These are phyloP conservation scores for Trichoderma atroviride DNA, from an alignment of 2,329 filamentous ascomycete species.

Conservation along the genomic window DNA sequence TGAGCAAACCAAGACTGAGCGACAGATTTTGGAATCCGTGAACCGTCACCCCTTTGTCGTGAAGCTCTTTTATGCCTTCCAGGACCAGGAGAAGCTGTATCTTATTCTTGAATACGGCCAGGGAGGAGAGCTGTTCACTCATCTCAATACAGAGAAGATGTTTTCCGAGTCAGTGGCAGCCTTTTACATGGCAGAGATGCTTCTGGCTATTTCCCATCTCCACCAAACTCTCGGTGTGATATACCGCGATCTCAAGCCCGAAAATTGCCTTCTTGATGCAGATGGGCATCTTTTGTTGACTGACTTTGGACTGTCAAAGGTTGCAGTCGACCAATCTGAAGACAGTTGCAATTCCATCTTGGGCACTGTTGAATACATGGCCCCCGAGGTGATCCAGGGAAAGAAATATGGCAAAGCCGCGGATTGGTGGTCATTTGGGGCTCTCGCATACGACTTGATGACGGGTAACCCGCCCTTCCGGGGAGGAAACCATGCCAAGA, in stretches of 20 bases:
- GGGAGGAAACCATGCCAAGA: slow-evolving; percentile 89
- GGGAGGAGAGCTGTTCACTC: slow-evolving; percentile 95
- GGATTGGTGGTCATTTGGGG: slow-evolving; percentile 98
- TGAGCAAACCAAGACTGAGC: slow-evolving; percentile 97
- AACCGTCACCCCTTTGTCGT: slow-evolving; percentile 97
- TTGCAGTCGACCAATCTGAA: slow-evolving; percentile 68
- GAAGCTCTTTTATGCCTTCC: slow-evolving; percentile 97
- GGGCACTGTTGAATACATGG: slow-evolving; percentile 98
- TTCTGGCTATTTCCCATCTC: slow-evolving; percentile 88
- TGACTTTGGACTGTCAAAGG: slow-evolving; percentile 96
- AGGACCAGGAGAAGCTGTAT: slow-evolving; percentile 96
- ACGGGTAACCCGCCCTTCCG: slow-evolving; percentile 91
- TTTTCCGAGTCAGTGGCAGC: slow-evolving; percentile 86
- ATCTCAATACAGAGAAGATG: slow-evolving; percentile 91
- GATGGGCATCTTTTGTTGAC: slow-evolving; percentile 93
- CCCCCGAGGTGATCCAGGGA: slow-evolving; percentile 87
- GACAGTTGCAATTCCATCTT: slow-evolving; percentile 84
- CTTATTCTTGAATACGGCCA: slow-evolving; percentile 97
- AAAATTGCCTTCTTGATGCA: slow-evolving; percentile 91
- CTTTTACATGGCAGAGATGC: slow-evolving; percentile 99
- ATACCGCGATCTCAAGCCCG: slow-evolving; percentile 95
- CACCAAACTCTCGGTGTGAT: slow-evolving; percentile 91
- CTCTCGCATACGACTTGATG: slow-evolving; percentile 87
- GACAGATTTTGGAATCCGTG: slow-evolving; percentile 90
- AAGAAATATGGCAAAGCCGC: slow-evolving; percentile 91